phyloP scores from a whole-genome alignment of 345 rosid genomes.

The Erysimum cheiranthoides region DNA sequence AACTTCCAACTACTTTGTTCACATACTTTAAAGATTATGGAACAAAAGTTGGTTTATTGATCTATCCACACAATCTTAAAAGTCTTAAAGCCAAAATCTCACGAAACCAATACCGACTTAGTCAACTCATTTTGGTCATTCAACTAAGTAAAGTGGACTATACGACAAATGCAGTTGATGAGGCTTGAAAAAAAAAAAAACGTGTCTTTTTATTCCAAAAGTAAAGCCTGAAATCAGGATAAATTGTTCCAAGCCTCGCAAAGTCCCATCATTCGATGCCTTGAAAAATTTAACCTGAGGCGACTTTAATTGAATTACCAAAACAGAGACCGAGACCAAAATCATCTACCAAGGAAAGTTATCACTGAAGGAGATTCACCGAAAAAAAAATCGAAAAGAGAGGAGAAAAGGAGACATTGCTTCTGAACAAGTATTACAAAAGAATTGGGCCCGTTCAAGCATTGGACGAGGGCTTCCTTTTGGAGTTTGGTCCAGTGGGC shows the following conservation, averaged over 20 bases:
- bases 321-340: neutral
- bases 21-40: slow-evolving; percentile 28
- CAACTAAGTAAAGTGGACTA: slow-evolving; percentile 26
- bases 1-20: slow-evolving; percentile 38
- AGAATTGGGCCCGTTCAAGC: neutral
- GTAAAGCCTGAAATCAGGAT: neutral
- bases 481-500: slow-evolving; percentile 27
- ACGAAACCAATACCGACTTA: slow-evolving; percentile 41
- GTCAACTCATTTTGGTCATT: slow-evolving; percentile 36
- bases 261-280: neutral
- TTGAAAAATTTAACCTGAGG: neutral
- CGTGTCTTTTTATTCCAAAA: neutral
- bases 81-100: slow-evolving; percentile 28
- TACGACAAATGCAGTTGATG: slow-evolving; percentile 33
- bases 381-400: neutral
- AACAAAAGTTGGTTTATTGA: slow-evolving; percentile 28
- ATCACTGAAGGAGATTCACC: neutral
- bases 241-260: neutral
- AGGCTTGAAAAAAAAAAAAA: neutral
- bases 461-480: slow-evolving; percentile 1
- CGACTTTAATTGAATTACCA: too few species aligned
- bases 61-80: slow-evolving; percentile 34
- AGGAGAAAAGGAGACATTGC: neutral
- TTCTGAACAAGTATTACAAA: neutral
- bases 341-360: too few species aligned